Percentiles rank a stretch among this genome's conserved stretches.
phyloP scores from a whole-genome alignment of 129 eudicot species.

The Helichrysum umbraculigerum region DNA sequence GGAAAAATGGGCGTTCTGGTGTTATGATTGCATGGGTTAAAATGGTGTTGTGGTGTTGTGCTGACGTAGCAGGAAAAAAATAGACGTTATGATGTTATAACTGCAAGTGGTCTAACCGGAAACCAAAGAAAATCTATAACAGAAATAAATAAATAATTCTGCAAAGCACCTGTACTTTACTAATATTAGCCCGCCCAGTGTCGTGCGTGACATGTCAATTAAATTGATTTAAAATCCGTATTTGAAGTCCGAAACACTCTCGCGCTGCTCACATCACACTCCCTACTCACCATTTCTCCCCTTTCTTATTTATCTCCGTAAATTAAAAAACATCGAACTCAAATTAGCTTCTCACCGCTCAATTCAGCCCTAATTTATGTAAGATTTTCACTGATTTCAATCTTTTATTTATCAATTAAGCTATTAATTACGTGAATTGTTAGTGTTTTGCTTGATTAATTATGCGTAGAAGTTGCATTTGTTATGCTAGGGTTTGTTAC shows the following conservation, averaged over 20 bases:
- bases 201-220: background rate
- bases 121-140: too few species aligned
- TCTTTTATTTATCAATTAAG: background rate
- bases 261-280: slow-evolving; percentile 31
- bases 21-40: too few species aligned
- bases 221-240: slow-evolving; percentile 29
- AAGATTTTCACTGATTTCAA: slow-evolving; percentile 13
- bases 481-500: slow-evolving; percentile 26
- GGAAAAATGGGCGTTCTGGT: too few species aligned
- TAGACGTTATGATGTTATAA: too few species aligned
- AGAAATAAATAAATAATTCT: too few species aligned
- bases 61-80: too few species aligned
- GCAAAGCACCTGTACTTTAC: background rate
- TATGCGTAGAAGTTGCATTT: slow-evolving; percentile 24
- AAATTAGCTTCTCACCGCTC: slow-evolving; percentile 10
- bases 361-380: slow-evolving; percentile 1
- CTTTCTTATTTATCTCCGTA: slow-evolving; percentile 7
- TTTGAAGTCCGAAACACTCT: slow-evolving; percentile 38
- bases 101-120: too few species aligned
- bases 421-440: slow-evolving; percentile 18
- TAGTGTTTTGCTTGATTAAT: slow-evolving; percentile 9
- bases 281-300: slow-evolving; percentile 18
- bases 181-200: background rate
- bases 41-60: too few species aligned
- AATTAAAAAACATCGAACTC: slow-evolving; percentile 19